Conservation (phyloP, 2,329 filamentous ascomycete species). For the Penicillium glabrum region DNA sequence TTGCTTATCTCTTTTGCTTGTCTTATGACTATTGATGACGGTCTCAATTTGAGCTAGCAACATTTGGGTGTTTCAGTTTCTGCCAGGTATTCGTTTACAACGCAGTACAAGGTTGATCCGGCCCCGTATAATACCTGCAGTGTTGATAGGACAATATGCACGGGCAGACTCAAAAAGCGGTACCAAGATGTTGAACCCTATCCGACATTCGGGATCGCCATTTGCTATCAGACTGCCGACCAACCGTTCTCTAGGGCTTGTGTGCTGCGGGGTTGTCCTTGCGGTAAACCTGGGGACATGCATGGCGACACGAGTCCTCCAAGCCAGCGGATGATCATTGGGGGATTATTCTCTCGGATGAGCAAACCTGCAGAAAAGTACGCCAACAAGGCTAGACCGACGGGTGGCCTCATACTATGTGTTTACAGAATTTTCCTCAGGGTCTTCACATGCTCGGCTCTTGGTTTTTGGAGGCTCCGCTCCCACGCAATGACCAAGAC, state of each 20-base stretch:
- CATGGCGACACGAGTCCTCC: slow-evolving; percentile 16
- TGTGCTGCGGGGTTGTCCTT: slow-evolving; percentile 25
- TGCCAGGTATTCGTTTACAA: not conserved
- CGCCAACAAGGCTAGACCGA: not conserved
- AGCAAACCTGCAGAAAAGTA: slow-evolving; percentile 3
- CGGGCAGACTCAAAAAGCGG: slow-evolving; percentile 1
- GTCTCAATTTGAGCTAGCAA: not conserved
- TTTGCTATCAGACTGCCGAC: slow-evolving; percentile 11
- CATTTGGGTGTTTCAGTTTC: not conserved
- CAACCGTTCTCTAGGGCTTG: slow-evolving; percentile 13
- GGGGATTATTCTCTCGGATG: not conserved
- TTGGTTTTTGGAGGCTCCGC: slow-evolving; percentile 17
- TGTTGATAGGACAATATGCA: not conserved
- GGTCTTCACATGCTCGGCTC: slow-evolving; percentile 30
- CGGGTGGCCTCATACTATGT: not conserved
- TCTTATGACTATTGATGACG: not conserved
- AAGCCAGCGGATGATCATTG: slow-evolving; percentile 6
- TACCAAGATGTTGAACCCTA: not conserved
- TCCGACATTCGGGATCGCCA: not conserved
- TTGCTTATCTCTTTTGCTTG: not conserved
- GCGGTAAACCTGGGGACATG: slow-evolving; percentile 13
- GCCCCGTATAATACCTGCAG: not conserved
- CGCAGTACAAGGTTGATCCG: not conserved
- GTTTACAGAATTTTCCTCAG: not conserved
- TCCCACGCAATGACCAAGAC: slow-evolving; percentile 5